phyloP scores from a whole-genome alignment of 176 grass and related monocot species.

The Bromus sterilis region DNA sequence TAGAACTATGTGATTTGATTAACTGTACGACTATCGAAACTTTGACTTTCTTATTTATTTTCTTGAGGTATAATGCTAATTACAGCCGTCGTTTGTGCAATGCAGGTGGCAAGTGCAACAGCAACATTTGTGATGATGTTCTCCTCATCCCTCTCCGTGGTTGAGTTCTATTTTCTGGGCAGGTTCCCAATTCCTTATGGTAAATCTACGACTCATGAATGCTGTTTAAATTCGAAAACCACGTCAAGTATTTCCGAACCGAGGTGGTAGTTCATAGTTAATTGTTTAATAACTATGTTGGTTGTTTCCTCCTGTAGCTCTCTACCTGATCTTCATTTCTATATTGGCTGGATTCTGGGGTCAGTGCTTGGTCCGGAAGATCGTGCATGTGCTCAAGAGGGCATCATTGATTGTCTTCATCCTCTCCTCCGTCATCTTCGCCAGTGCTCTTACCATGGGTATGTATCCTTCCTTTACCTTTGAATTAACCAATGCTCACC shows the following conservation, averaged over 20 bases:
- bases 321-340: slow-evolving; percentile 69
- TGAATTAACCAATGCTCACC: not conserved
- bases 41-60: not conserved
- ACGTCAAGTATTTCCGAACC: no score
- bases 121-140: slow-evolving; percentile 99
- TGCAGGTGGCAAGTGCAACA: slow-evolving; percentile 92
- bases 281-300: not conserved
- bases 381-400: slow-evolving; percentile 68
- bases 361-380: slow-evolving; percentile 71
- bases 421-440: slow-evolving; percentile 88
- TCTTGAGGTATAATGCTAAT: not conserved
- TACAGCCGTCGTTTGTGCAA: not conserved
- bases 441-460: slow-evolving; percentile 96
- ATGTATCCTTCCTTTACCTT: not conserved
- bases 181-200: slow-evolving; percentile 92
- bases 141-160: slow-evolving; percentile 92
- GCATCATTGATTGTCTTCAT: slow-evolving; percentile 92
- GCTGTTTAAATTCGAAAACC: no score
- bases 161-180: slow-evolving; percentile 82
- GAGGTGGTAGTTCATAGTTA: no score
- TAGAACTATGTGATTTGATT: not conserved
- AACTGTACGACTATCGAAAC: not conserved
- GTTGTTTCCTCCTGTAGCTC: slow-evolving; percentile 36
- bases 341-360: slow-evolving; percentile 95
- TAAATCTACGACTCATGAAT: not conserved